Conservation (phyloP, 2,329 filamentous ascomycete species). For the Pochonia chlamydosporia region DNA sequence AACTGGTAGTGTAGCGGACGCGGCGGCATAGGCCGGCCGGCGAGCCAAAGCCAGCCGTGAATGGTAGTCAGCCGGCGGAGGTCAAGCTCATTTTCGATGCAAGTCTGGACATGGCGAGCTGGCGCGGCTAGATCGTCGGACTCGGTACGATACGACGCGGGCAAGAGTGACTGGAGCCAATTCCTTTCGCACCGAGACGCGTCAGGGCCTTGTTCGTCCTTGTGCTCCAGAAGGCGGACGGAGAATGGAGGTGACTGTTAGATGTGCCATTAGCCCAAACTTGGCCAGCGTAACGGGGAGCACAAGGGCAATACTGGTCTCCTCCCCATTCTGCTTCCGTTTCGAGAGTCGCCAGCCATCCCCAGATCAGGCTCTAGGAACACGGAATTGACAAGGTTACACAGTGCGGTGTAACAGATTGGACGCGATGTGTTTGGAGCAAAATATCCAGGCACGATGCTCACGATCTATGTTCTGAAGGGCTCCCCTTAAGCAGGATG, state of each 20-base stretch:
- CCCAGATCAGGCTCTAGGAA: no score
- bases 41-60: no score
- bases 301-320: background rate
- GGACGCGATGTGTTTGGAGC: no score
- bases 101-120: constrained; percentile 1
- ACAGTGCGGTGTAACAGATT: no score
- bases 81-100: constrained; percentile 10
- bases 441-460: no score
- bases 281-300: background rate
- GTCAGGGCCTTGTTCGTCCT: background rate
- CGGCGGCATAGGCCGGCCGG: no score
- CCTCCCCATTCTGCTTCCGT: background rate
- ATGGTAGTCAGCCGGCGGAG: constrained; percentile 10
- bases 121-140: constrained; percentile 7
- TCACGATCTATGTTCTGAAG: no score
- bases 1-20: no score
- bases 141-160: constrained; percentile 30
- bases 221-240: background rate
- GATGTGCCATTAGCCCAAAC: background rate
- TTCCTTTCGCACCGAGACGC: background rate
- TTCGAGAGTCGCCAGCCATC: background rate
- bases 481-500: no score
- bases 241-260: background rate
- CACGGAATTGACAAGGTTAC: no score
- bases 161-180: constrained; percentile 16